These are phyloP conservation scores for Phaeotremella skinneri DNA, from an alignment of 768 basidiomycete species.

Conservation along the genomic window DNA sequence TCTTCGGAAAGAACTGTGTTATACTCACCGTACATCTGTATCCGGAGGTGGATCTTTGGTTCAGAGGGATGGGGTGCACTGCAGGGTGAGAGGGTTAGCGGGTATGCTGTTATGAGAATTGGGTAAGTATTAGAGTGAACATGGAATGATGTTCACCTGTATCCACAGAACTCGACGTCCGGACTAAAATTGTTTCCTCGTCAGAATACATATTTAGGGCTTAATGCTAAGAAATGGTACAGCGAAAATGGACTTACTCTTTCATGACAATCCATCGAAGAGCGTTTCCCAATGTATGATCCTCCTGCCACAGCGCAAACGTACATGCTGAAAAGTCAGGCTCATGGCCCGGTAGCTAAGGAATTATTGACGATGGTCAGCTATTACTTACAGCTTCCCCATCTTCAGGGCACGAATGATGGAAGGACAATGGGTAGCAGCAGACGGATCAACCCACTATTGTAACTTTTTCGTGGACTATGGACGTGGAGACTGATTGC, in stretches of 20 bases:
- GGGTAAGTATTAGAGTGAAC: constrained; percentile 24
- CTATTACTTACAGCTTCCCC: background rate
- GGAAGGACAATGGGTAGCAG: background rate
- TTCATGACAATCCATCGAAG: constrained; percentile 99
- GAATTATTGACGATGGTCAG: background rate
- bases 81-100: background rate
- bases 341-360: constrained; percentile 76
- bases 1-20: background rate
- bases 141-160: constrained; percentile 62
- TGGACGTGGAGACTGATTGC: constrained; percentile 30
- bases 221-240: background rate
- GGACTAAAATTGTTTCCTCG: constrained; percentile 60
- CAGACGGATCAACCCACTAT: constrained; percentile 41
- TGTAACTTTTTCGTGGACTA: constrained; percentile 44
- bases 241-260: constrained; percentile 63
- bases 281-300: constrained; percentile 92
- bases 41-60: constrained; percentile 91
- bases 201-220: background rate
- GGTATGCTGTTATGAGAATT: background rate
- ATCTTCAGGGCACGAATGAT: background rate
- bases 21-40: constrained; percentile 95
- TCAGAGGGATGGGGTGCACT: constrained; percentile 96
- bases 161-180: constrained; percentile 96
- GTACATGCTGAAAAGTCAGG: constrained; percentile 83
- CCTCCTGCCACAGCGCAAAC: constrained; percentile 87